These are phyloP conservation scores for Detonula confervacea DNA, from an alignment of 352 stramenopile genomes.

Conservation along the genomic window DNA sequence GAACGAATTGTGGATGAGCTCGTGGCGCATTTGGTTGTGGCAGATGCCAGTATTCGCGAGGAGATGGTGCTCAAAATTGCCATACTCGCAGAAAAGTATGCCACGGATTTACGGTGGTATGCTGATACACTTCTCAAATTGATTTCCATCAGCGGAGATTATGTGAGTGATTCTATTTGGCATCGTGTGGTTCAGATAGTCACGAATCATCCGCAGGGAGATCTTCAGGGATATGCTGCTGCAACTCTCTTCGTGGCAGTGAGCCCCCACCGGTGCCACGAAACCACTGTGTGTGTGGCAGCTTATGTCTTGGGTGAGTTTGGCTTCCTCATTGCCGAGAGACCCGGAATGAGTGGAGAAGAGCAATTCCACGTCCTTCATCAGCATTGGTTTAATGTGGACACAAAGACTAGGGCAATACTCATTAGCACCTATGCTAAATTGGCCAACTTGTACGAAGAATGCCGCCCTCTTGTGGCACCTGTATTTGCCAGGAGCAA, in stretches of 20 bases:
- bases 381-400: constrained; percentile 92
- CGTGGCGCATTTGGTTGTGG: constrained; percentile 92
- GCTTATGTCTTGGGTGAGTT: constrained; percentile 98
- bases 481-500: constrained; percentile 92
- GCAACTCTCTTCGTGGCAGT: constrained; percentile 94
- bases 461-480: constrained; percentile 89
- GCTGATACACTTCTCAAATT: constrained; percentile 98
- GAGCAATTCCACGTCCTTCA: constrained; percentile 96
- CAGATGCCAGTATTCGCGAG: constrained; percentile 91
- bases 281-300: constrained; percentile 93
- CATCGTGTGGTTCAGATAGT: constrained; percentile 99
- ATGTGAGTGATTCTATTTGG: constrained; percentile 96
- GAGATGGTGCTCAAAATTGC: constrained; percentile 98
- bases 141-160: constrained; percentile 93
- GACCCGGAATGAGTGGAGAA: constrained; percentile 90
- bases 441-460: constrained; percentile 91
- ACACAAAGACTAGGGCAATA: constrained; percentile 90
- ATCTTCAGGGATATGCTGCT: constrained; percentile 94
- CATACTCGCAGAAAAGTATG: constrained; percentile 98
- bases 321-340: constrained; percentile 92
- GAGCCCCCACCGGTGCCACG: constrained; percentile 92
- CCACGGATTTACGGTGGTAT: constrained; percentile 95
- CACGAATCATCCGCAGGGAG: constrained; percentile 94
- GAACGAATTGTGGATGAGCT: constrained; percentile 95
- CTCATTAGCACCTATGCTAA: constrained; percentile 97